Evolutionary conservation across 805 yeast genomes (phyloP).

Genomic region (Grigorovia jiainica): DNA sequence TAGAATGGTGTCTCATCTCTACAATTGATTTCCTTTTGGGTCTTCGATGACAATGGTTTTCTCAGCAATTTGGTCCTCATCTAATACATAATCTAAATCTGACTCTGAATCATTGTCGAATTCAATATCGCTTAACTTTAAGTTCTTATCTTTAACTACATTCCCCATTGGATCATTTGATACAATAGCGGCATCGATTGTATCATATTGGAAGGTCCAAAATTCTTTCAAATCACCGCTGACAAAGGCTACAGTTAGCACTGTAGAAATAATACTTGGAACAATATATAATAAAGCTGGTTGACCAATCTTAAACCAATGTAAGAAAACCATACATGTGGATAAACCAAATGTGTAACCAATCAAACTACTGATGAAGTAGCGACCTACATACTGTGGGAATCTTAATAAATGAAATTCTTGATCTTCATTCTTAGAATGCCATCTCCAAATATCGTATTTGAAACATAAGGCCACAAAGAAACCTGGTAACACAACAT

Average conservation of each 20-base stretch:
- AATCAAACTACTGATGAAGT: slow-evolving; percentile 37
- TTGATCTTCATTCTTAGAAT: slow-evolving; percentile 22
- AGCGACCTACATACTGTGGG: slow-evolving; percentile 32
- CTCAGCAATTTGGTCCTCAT: background rate
- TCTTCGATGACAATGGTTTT: no score
- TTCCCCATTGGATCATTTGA: no score
- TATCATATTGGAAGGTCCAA: slow-evolving; percentile 31
- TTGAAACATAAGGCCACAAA: slow-evolving; percentile 45
- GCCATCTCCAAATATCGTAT: slow-evolving; percentile 40
- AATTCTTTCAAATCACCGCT: slow-evolving; percentile 35
- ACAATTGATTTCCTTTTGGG: no score
- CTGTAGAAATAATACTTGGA: slow-evolving; percentile 36
- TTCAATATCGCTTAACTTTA: no score
- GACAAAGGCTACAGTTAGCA: slow-evolving; percentile 27
- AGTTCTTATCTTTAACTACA: no score
- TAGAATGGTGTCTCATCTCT: no score
- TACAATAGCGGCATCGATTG: background rate
- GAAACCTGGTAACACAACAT: slow-evolving; percentile 51
- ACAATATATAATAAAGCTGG: slow-evolving; percentile 61
- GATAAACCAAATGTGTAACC: slow-evolving; percentile 42
- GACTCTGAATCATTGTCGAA: no score
- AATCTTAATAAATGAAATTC: slow-evolving; percentile 33
- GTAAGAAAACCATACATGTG: slow-evolving; percentile 34
- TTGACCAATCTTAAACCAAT: slow-evolving; percentile 39
- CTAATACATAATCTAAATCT: background rate